A percentile compares a stretch with the other conserved stretches of the same genome.
Conservation (phyloP, 1,284 basidiomycete genomes). For the Ustilago nuda region DNA sequence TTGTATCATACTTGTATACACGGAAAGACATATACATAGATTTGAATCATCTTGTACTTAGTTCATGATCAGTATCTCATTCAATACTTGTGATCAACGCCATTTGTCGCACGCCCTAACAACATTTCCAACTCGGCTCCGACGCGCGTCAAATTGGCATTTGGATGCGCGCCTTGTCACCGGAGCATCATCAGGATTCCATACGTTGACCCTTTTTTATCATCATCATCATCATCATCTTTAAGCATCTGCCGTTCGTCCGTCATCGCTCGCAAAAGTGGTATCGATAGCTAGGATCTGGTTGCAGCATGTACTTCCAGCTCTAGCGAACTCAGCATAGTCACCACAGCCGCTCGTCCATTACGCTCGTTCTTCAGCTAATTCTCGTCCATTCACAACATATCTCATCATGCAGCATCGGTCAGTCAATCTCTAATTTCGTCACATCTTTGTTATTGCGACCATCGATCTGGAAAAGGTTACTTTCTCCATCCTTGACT, state of each 20-base stretch:
- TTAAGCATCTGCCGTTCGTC: too few relatives aligned
- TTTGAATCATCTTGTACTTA: too few relatives aligned
- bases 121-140: conserved; percentile 20
- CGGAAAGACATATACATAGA: too few relatives aligned
- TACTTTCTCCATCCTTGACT: background rate
- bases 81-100: too few relatives aligned
- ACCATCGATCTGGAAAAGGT: background rate
- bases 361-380: background rate
- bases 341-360: background rate
- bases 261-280: background rate
- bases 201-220: background rate
- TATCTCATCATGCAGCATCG: conserved; percentile 15
- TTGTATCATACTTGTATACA: too few relatives aligned
- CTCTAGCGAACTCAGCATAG: background rate
- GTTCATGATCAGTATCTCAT: too few relatives aligned
- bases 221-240: conserved; percentile 1
- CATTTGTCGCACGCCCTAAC: too few relatives aligned
- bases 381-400: background rate
- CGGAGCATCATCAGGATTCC: conserved; percentile 1
- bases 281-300: background rate
- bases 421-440: background rate
- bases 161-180: conserved; percentile 19
- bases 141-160: conserved; percentile 18
- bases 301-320: background rate
- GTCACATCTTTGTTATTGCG: background rate